These are phyloP conservation scores for Angophora floribunda DNA, from an alignment of 345 rosid genomes.

Conservation along the genomic window DNA sequence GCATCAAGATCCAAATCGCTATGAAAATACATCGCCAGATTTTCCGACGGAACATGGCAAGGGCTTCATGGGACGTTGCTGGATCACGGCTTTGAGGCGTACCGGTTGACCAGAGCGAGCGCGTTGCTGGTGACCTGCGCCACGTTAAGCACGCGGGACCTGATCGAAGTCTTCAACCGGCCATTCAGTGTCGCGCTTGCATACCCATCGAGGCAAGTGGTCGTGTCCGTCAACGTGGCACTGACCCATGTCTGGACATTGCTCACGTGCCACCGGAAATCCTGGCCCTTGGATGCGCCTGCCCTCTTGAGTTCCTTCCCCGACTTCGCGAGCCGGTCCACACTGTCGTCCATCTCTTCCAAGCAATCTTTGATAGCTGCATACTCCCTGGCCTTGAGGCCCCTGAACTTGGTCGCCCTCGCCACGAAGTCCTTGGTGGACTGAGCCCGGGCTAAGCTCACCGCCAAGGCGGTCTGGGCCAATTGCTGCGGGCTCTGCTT, in stretches of 20 bases:
- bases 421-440: constrained; percentile 47
- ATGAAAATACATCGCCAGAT: neutral
- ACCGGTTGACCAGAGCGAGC: constrained; percentile 1
- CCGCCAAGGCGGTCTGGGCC: constrained; percentile 66
- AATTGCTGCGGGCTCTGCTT: constrained; percentile 50
- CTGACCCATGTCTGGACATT: constrained; percentile 91
- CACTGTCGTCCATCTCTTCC: constrained; percentile 55
- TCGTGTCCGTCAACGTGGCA: constrained; percentile 84
- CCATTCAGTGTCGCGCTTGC: constrained; percentile 56
- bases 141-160: constrained; percentile 35
- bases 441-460: constrained; percentile 48
- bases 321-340: constrained; percentile 62
- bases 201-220: constrained; percentile 79
- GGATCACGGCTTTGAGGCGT: neutral
- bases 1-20: neutral
- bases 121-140: constrained; percentile 17
- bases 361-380: constrained; percentile 68
- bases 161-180: constrained; percentile 49
- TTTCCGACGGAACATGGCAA: fast-evolving
- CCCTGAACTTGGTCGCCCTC: constrained; percentile 39
- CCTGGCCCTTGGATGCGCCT: constrained; percentile 28
- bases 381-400: constrained; percentile 39
- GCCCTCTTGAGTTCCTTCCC: constrained; percentile 44
- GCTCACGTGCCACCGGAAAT: constrained; percentile 61
- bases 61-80: neutral